Evolutionary conservation across 371 early-diverging fungal genomes (phyloP).

Genomic region (Mortierella polycephala): DNA sequence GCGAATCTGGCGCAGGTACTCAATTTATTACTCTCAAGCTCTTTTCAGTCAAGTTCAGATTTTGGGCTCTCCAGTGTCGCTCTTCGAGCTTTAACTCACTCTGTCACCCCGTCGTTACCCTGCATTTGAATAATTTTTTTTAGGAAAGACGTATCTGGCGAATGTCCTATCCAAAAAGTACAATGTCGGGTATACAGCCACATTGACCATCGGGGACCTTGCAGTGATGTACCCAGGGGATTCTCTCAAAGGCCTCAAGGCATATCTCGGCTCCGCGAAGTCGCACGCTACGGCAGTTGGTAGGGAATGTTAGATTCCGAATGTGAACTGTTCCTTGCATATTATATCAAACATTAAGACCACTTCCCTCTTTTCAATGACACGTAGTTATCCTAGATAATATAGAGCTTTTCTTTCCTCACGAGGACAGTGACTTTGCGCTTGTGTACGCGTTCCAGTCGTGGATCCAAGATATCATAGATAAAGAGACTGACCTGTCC

Average conservation of each 20-base stretch:
- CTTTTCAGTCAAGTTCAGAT: not conserved
- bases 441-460: conserved; percentile 52
- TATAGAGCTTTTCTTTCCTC: conserved; percentile 65
- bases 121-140: not conserved
- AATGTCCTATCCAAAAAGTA: conserved; percentile 29
- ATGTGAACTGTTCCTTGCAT: not conserved
- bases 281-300: conserved; percentile 20
- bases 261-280: conserved; percentile 29
- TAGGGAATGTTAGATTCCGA: not conserved
- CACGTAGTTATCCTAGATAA: conserved; percentile 63
- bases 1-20: conserved; percentile 46
- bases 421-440: conserved; percentile 47
- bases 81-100: not conserved
- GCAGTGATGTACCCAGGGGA: conserved; percentile 50
- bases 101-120: not conserved
- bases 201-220: conserved; percentile 42
- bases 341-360: not conserved
- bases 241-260: conserved; percentile 39
- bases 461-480: conserved; percentile 34
- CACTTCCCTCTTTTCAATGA: not conserved
- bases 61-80: not conserved
- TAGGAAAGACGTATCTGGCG: conserved; percentile 35
- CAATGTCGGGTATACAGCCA: conserved; percentile 15
- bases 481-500: conserved; percentile 5
- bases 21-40: not conserved